Base-by-base conservation (phyloP, 2,329 filamentous ascomycete species). In the Talaromyces rugulosus region DNA sequence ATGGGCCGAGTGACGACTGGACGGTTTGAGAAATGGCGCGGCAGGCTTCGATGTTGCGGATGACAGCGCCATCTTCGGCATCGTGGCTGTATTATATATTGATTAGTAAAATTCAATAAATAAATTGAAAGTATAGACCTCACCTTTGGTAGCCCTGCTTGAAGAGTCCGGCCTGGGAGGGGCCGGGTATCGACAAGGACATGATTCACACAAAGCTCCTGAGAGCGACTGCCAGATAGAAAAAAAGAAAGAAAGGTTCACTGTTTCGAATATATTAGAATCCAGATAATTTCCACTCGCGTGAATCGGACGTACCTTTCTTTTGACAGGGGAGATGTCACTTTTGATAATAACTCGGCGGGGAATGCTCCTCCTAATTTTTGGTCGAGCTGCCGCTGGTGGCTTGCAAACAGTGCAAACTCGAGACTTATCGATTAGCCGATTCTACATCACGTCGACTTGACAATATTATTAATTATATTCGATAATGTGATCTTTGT, bases 1-100 rank as follows among this genome's bases (percentile, higher is more conserved):
- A 97, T 64, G 95, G 95, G 58, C 95, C 96, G 40, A 99, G 86
- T 53, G 95, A 98, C 62, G 95, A 98, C 83, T 96, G 92, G 56
- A 99, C 95, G 58, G 95, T 99, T 72, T 90, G 91, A 63, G 95
- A 88, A 78, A 99, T 98, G 68, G 95, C 91, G 67, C 93, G 87
- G 83, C 95, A 99, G 76, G 96, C 95, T 75, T 99, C 96, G 80
- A 99, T 98, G 80, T 99, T 99, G 75, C 95, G 92, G 68, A 98
- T 85, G 69, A 99, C 93, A 69, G 95, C 96, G 76, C 95, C 95
- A 90, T 99, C 95, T 87, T 99, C 96, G 64, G 94, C 89, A 76
- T 98, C 94, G 82, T 99, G 96, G 85, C 96, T 98, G 23, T 16
- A 14, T 36, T 23, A 7, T 7, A 31, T 12, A 30, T 18, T 54